Evolutionary conservation across 192 early-diverging fungal genomes (phyloP), one percentile per base, ranked within the genome.

Genomic region (Phlyctochytrium planicorne): DNA sequence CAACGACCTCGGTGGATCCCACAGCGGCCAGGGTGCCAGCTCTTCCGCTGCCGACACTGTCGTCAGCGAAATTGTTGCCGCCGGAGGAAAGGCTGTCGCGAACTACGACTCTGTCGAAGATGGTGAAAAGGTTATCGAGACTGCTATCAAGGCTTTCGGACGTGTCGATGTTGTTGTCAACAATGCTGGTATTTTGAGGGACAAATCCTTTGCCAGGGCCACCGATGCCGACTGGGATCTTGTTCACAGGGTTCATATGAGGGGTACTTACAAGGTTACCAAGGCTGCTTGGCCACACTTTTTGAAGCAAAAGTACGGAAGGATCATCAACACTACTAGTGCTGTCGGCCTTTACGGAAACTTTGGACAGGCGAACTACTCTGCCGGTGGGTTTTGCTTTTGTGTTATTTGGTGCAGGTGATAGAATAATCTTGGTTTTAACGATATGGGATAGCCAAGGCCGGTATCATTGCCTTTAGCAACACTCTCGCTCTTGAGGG

Each of bases 251-350:
- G 91, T 96, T 25, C 96, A 97, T 72, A 80, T 98, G 62, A 83
- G 92, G 61, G 96, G 94, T 63, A 92, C 92, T 0, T 98, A 92
- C 84, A 98, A 95, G 84, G 91, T 93, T 57, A 85, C 83, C 71
- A 91, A 90, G 82, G 96, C 96, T n/a, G 95, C 93, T 31, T 98
- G 95, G 95, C 93, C 94, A 62, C 81, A 94, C 77, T 89, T 97
- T 71, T 61, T 88, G 55, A 93, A 95, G 79, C 95, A 98, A 72
- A 95, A 95, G 77, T 91, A 92, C 78, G 96, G 96, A 63, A 86
- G 87, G 60, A 89, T 98, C 74, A 94, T 97, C 80, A 97, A 97
- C 78, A 98, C 95, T 69, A 80, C 91, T 57, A 95, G 93, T 29
- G 86, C 95, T 27, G 94, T 95, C 36, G 96, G 96, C 66, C 81